A percentile compares a stretch with the other conserved stretches of the same genome.
These are phyloP conservation scores for Fusarium ambrosium DNA, from an alignment of 2,329 filamentous ascomycete species.

Conservation along the genomic window DNA sequence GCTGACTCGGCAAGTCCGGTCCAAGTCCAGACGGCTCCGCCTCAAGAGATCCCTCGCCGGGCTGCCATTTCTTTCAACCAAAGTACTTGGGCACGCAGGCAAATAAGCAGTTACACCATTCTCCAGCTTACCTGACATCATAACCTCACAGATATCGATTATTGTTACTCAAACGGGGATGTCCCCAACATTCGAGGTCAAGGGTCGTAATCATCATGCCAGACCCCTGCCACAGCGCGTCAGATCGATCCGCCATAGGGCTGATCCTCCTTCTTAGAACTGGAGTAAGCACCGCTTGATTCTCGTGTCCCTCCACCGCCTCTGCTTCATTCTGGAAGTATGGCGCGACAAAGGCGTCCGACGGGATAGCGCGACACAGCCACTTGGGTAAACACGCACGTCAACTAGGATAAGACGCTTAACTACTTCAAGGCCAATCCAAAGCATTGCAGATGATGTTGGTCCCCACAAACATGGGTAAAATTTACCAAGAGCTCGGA, in stretches of 20 bases:
- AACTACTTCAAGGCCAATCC: neutral
- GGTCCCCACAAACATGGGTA: neutral
- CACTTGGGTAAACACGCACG: neutral
- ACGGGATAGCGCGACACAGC: neutral
- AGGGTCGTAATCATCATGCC: neutral
- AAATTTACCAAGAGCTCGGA: neutral
- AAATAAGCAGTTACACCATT: neutral
- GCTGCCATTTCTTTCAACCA: neutral
- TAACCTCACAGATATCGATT: neutral
- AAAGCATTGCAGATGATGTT: neutral
- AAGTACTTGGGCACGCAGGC: neutral
- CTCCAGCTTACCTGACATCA: neutral
- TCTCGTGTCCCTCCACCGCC: neutral
- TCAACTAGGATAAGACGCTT: neutral
- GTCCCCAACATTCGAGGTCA: neutral
- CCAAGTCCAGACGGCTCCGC: neutral
- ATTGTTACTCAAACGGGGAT: neutral
- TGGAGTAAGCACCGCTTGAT: neutral
- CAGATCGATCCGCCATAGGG: neutral
- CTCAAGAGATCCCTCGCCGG: neutral
- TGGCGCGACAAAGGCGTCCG: neutral
- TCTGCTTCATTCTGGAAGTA: neutral
- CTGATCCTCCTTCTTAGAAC: neutral
- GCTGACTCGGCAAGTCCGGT: neutral
- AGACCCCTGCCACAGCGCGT: neutral